Evolutionary conservation across 2,329 filamentous ascomycete genomes (phyloP).

Genomic region (Fusarium floridanum): DNA sequence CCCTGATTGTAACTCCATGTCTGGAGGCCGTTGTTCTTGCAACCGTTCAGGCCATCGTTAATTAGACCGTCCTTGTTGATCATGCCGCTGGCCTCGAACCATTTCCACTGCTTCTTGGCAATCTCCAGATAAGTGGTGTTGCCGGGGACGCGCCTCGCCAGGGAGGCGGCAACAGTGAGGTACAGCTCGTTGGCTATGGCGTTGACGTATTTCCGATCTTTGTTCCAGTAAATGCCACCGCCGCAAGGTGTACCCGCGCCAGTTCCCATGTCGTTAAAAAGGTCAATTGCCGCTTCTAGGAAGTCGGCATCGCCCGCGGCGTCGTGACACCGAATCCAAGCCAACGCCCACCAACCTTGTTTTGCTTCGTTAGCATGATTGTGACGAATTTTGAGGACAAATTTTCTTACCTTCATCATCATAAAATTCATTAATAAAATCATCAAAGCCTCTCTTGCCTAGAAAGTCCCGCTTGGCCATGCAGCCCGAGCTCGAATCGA

Average conservation of each 20-base stretch:
- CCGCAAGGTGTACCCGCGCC: constrained; percentile 63
- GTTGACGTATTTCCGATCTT: constrained; percentile 63
- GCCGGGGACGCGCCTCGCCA: constrained; percentile 62
- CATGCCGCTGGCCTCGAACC: constrained; percentile 65
- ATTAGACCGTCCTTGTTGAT: constrained; percentile 64
- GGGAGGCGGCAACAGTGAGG: constrained; percentile 64
- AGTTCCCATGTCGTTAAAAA: constrained; percentile 69
- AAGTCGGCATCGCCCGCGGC: constrained; percentile 65
- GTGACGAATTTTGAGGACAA: no score
- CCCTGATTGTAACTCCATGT: constrained; percentile 72
- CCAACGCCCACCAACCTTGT: constrained; percentile 72
- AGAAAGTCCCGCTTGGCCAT: constrained; percentile 53
- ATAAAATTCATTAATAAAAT: constrained; percentile 67
- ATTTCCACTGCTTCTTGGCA: constrained; percentile 65
- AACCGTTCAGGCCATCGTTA: constrained; percentile 66
- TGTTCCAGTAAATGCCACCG: constrained; percentile 68
- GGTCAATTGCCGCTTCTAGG: constrained; percentile 63
- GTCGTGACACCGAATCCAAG: constrained; percentile 69
- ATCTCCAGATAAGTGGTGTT: constrained; percentile 60
- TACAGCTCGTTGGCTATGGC: constrained; percentile 72
- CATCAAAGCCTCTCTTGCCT: constrained; percentile 48
- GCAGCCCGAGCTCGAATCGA: constrained; percentile 46
- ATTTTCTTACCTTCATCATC: constrained; percentile 61
- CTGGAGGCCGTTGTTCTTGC: constrained; percentile 64
- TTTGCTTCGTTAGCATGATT: not conserved